Evolutionary conservation across 192 early-diverging fungal genomes (phyloP), one percentile per base, ranked within the genome.

Genomic region (Obelidium mucronatum): DNA sequence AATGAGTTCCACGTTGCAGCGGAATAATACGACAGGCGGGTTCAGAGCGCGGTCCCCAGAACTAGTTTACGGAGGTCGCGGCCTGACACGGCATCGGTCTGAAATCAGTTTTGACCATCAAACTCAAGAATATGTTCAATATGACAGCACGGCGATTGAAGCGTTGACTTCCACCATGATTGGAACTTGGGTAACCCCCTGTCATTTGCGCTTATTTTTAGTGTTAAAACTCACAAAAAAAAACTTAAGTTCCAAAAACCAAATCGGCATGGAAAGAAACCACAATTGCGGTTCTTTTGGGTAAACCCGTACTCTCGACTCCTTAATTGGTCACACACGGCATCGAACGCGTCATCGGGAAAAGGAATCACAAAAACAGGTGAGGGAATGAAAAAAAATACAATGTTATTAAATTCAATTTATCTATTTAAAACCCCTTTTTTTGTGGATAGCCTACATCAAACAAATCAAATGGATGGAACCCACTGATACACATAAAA

Each of bases 271-370:
- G 74, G 79, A 48, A 75, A 74, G 60, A 85, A 85, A 17, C 84
- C 84, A 11, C 68, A 85, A 24, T 40, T 84, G 52, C 74, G 84
- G 2, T 86, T 80, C 66, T 83, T 86, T 66, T 86, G 84, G 84
- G 76, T 86, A 11, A 80, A 84, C 48, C 84, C 84, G 33, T 86
- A 84, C 52, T 79, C 80, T 26, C 72, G 82, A 37, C 70, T 79
- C n/a, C 69, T 86, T 8, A 65, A 78, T 36, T 86, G 84, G 84
- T 68, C 84, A 6, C 30, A 42, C 4, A 78, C 73, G 28, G 78
- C 82, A 44, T 72, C 78, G 53, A 76, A 15, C 28, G 44, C 65
- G n/a, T n/a, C n/a, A 68, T 62, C 63, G 5, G 30, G 51, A 2
- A 22, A 72, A 59, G 34, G 55, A 19, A 39, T 51, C 40, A 76